phyloP scores from a whole-genome alignment of 2,329 filamentous ascomycete genomes.

The Claviceps humidiphila region DNA sequence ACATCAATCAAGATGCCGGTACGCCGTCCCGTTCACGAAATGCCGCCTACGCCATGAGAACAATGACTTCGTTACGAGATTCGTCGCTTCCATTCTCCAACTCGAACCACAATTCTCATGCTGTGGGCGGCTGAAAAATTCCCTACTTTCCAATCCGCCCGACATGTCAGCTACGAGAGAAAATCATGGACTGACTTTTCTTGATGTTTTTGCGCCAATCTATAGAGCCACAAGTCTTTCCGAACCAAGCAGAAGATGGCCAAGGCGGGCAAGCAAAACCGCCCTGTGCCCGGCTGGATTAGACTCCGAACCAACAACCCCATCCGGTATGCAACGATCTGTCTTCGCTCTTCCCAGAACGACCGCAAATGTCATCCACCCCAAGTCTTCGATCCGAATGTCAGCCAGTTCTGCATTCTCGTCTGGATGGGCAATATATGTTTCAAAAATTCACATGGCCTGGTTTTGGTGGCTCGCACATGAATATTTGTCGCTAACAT shows the following conservation, averaged over 20 bases:
- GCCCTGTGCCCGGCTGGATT: slow-evolving; percentile 99
- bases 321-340: slow-evolving; percentile 67
- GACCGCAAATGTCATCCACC: neutral
- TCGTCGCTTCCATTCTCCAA: neutral
- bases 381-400: neutral
- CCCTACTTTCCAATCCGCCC: neutral
- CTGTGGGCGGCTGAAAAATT: neutral
- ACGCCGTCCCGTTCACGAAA: slow-evolving; percentile 13
- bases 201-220: neutral
- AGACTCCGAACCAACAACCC: slow-evolving; percentile 96
- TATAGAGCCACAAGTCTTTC: slow-evolving; percentile 98
- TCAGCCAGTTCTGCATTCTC: neutral
- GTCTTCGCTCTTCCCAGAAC: neutral
- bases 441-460: neutral
- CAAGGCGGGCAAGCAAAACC: slow-evolving; percentile 99
- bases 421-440: neutral
- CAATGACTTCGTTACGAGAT: neutral
- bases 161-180: neutral
- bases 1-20: slow-evolving; percentile 29
- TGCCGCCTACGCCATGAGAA: neutral
- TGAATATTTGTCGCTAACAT: slow-evolving; percentile 7
- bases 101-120: neutral
- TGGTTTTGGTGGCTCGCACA: neutral
- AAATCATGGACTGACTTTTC: slow-evolving; percentile 2
- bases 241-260: slow-evolving; percentile 99